Base-by-base conservation (phyloP, 169 alveolate species). In the Plasmodium ovale region DNA sequence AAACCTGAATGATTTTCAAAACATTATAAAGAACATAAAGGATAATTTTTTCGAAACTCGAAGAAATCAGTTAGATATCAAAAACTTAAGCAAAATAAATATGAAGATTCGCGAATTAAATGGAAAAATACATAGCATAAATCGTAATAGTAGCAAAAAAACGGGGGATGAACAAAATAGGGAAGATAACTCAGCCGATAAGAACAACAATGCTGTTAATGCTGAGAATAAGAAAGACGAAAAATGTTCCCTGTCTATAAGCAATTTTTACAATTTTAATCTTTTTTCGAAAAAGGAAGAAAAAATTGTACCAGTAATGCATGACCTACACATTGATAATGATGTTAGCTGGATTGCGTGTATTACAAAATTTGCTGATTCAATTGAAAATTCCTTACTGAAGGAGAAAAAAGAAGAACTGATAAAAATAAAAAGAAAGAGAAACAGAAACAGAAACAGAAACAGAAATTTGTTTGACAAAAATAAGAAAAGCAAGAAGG, bases 271-370 rank as follows among this genome's bases (percentile, higher is more conserved):
- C 37, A 77, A 77, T 9, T 77, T 77, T 25, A 60, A 49, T 35
- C 29, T 72, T 25, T 77, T 64, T 53, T 77, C 88, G 19, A 77
- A 77, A 49, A 77, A 33, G 16, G 69, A 60, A 39, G 74, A 77
- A 25, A 77, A 77, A 62, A 33, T 44, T 4, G 47, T 37, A 0
- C 42, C 71, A 23, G 47, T 42, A 39, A 77, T 60, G 27, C 69
- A 77, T 35, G 54, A 82, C 42, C 25, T 82, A 35, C 23, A 47
- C 37, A 68, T 85, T 64, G 87, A 85, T 60, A 85, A 85, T 58
- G 87, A 85, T 35, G 39, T 85, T 29, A 85, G 91, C 49, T 85
- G 91, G 91, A 67, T 58, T 68, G 65, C 87, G 0, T 85, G 87
- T 51, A 69, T 85, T 44, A 54, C 54, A 47, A 14, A 68, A 27